Conservation (phyloP, 2,329 filamentous ascomycete species). For the Tolypocladium nubicola region DNA sequence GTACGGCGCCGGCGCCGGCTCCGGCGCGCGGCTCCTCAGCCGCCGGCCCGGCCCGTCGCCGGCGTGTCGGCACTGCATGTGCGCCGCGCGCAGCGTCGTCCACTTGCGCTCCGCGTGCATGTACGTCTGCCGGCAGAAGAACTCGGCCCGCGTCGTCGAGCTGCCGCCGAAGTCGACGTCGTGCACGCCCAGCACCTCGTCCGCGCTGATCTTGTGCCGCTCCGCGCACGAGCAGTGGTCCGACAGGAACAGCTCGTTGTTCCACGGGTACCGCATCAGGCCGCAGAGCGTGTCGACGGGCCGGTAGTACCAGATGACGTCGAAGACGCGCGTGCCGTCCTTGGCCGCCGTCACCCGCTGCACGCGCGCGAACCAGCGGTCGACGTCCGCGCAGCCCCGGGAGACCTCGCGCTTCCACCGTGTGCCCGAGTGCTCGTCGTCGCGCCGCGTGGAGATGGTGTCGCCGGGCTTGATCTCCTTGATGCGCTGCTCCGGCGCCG, state of each 20-base stretch:
- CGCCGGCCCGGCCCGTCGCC: too few species aligned
- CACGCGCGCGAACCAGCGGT: slow-evolving; percentile 63
- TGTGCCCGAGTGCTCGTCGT: slow-evolving; percentile 34
- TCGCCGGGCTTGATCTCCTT: slow-evolving; percentile 31
- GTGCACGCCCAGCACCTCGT: slow-evolving; percentile 48
- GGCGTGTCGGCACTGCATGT: slow-evolving; percentile 42
- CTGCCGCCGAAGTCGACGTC: slow-evolving; percentile 45
- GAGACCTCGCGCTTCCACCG: slow-evolving; percentile 44
- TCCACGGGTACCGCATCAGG: slow-evolving; percentile 55
- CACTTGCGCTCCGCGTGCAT: slow-evolving; percentile 49
- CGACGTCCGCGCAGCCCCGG: slow-evolving; percentile 28
- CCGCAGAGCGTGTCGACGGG: slow-evolving; percentile 61
- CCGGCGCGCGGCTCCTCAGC: too few species aligned
- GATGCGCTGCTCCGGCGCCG: slow-evolving; percentile 11
- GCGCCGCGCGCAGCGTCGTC: slow-evolving; percentile 40
- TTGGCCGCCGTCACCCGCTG: slow-evolving; percentile 36
- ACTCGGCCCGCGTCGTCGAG: slow-evolving; percentile 35
- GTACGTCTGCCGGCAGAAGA: slow-evolving; percentile 65
- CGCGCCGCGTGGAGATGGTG: slow-evolving; percentile 36
- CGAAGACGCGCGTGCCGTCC: slow-evolving; percentile 33
- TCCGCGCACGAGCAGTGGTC: slow-evolving; percentile 63
- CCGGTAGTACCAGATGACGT: slow-evolving; percentile 65
- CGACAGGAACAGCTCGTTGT: slow-evolving; percentile 66
- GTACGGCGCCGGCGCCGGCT: too few species aligned
- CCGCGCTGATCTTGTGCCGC: slow-evolving; percentile 32